Evolutionary conservation across 495 filamentous ascomycete species (phyloP).

Genomic region (Trichocladium antarcticum): DNA sequence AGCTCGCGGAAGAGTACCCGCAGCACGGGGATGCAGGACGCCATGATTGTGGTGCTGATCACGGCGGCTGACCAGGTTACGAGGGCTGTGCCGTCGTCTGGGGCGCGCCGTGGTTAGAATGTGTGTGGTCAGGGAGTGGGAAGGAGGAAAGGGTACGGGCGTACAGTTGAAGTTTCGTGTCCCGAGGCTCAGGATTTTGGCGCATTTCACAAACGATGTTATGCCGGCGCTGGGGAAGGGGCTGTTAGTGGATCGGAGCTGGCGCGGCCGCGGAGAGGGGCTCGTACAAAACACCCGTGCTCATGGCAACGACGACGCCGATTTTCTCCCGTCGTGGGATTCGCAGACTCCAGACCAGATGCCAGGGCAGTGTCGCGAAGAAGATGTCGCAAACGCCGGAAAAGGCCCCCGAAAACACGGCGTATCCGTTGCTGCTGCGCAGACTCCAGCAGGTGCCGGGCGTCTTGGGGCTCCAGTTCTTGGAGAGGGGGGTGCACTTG

Average conservation of each 20-base stretch:
- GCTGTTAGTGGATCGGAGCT: neutral
- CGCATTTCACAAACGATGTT: slow-evolving; percentile 21
- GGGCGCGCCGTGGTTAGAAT: no score
- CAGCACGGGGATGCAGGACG: neutral
- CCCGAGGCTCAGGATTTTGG: slow-evolving; percentile 16
- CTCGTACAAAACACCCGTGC: slow-evolving; percentile 30
- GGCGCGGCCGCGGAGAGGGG: neutral
- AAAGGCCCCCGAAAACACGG: slow-evolving; percentile 23
- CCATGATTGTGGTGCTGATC: neutral
- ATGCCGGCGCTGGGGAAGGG: slow-evolving; percentile 21
- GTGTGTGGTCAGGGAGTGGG: no score
- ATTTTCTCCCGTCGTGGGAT: slow-evolving; percentile 30
- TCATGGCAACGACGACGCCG: slow-evolving; percentile 32
- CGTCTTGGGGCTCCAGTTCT: slow-evolving; percentile 23
- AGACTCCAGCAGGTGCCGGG: slow-evolving; percentile 28
- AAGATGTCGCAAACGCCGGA: slow-evolving; percentile 29
- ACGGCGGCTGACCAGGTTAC: neutral
- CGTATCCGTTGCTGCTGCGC: slow-evolving; percentile 13
- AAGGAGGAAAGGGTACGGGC: neutral
- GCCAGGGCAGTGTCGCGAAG: slow-evolving; percentile 28
- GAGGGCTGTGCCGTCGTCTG: neutral
- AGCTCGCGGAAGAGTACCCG: neutral
- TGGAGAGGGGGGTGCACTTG: slow-evolving; percentile 23
- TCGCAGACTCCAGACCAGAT: slow-evolving; percentile 24
- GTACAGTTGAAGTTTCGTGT: slow-evolving; percentile 20